Evolutionary conservation across 257 asterid species (phyloP), one percentile per base, ranked within the genome.

Genomic region (Osmanthus fragrans): DNA sequence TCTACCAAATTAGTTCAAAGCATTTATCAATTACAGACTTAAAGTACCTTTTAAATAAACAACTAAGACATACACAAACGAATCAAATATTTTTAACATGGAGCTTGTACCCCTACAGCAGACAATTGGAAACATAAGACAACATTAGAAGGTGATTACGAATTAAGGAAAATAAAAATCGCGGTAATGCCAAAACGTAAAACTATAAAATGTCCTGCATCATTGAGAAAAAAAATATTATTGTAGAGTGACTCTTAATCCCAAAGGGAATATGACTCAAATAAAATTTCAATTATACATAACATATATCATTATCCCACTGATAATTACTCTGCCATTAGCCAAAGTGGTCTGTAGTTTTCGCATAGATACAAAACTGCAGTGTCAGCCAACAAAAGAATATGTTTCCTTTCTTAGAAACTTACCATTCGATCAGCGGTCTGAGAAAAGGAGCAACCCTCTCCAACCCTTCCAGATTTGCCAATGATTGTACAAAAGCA

Each of bases 401-500:
- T 25, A 49, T 19, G 64, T 74, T 70, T 45, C n/a, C 16, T n/a
- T n/a, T 68, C 13, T 5, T 71, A 72, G 11, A 33, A 40, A 73
- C 93, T 87, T 86, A 96, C 99, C 89, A 83, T 92, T 96, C 98
- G 32, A 92, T 84, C 69, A 96, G 77, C 18, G 99, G 98, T 84
- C 91, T 86, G 72, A 96, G 98, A 80, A 92, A 93, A 76, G 99
- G 98, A 29, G 98, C 98, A 73, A 94, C 97, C 83, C 67, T 90
- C 85, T 96, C 96, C 66, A 96, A 80, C 71, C 98, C 98, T 70
- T 96, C 99, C 83, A 96, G 88, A 89, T 96, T 96, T 8, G 99
- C 99, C 86, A 96, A 63, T 69, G 99, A 92, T 83, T 93, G 99
- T 79, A 96, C 99, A 23, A 96, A 93, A 70, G 99, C 97, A 77